Percentiles rank a stretch among this genome's conserved stretches.
Evolutionary conservation across 192 early-diverging fungal genomes (phyloP).

Genomic region (Podila minutissima): DNA sequence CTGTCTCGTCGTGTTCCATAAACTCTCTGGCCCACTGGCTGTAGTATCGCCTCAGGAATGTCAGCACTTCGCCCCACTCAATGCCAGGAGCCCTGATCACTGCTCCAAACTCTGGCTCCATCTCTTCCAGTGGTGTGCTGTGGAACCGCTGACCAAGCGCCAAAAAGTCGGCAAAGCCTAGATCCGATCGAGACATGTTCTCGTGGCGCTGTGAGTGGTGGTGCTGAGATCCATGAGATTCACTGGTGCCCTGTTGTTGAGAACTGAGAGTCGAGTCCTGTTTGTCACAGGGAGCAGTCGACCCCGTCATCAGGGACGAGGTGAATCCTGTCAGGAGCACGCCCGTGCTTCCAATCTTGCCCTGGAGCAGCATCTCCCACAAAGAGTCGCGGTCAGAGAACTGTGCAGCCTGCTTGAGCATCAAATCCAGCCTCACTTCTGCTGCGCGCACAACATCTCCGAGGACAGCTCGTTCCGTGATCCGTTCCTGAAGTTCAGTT

Average conservation of each 20-base stretch:
- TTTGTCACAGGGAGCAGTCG: neutral
- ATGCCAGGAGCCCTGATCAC: slow-evolving; percentile 43
- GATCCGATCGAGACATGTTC: slow-evolving; percentile 13
- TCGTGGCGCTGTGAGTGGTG: neutral
- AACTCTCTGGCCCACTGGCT: slow-evolving; percentile 45
- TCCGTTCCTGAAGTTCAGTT: slow-evolving; percentile 37
- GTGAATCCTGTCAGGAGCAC: slow-evolving; percentile 25
- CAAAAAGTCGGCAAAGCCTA: slow-evolving; percentile 54
- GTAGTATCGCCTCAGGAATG: slow-evolving; percentile 47
- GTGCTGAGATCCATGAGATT: no score
- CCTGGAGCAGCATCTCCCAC: slow-evolving; percentile 50
- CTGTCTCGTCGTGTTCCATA: slow-evolving; percentile 40
- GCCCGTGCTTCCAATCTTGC: slow-evolving; percentile 43
- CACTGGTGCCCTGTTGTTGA: slow-evolving; percentile 6
- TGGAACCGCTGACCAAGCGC: slow-evolving; percentile 51
- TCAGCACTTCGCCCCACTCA: slow-evolving; percentile 48
- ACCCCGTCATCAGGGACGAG: neutral
- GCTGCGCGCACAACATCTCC: slow-evolving; percentile 47
- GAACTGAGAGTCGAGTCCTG: slow-evolving; percentile 5
- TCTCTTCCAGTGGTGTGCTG: slow-evolving; percentile 43
- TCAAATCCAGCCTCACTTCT: slow-evolving; percentile 35
- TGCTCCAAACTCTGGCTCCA: slow-evolving; percentile 53
- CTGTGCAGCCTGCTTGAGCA: slow-evolving; percentile 50
- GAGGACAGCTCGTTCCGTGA: slow-evolving; percentile 39
- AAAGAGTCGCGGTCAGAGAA: slow-evolving; percentile 51